A percentile compares a stretch with the other conserved stretches of the same genome.
These are phyloP conservation scores for Athelia psychrophila DNA, from an alignment of 1,284 basidiomycete genomes.

Conservation along the genomic window DNA sequence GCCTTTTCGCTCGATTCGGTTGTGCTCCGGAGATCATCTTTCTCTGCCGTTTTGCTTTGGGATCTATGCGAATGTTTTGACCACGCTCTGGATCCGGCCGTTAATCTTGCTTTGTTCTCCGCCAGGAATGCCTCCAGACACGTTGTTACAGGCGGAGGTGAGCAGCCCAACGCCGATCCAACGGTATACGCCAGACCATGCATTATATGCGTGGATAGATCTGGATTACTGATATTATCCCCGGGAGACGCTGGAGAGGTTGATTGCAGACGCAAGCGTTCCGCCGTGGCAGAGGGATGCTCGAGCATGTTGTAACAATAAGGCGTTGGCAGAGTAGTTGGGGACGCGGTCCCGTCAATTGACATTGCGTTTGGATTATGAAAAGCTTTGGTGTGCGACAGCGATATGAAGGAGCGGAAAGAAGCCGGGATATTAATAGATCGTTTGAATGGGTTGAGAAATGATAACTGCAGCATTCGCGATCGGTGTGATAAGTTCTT, in stretches of 20 bases:
- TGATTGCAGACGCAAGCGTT: conserved; percentile 26
- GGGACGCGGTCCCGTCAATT: too few relatives aligned
- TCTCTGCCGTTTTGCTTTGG: background rate
- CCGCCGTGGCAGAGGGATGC: conserved; percentile 29
- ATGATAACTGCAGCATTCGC: too few relatives aligned
- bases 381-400: too few relatives aligned
- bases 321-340: conserved; percentile 18
- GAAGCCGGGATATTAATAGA: too few relatives aligned
- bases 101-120: conserved; percentile 45
- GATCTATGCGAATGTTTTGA: conserved; percentile 49
- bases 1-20: background rate
- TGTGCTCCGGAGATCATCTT: background rate
- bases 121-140: conserved; percentile 47
- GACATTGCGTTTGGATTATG: too few relatives aligned
- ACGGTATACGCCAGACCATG: conserved; percentile 51
- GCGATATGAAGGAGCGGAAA: too few relatives aligned
- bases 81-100: conserved; percentile 57
- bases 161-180: conserved; percentile 54
- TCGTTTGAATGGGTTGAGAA: too few relatives aligned
- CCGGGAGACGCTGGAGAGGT: too few relatives aligned
- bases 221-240: conserved; percentile 7
- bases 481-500: too few relatives aligned
- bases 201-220: conserved; percentile 39
- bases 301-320: conserved; percentile 42
- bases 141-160: conserved; percentile 37